These are phyloP conservation scores for Teratosphaeria destructans DNA, from an alignment of 2,329 filamentous ascomycete genomes.

Conservation along the genomic window DNA sequence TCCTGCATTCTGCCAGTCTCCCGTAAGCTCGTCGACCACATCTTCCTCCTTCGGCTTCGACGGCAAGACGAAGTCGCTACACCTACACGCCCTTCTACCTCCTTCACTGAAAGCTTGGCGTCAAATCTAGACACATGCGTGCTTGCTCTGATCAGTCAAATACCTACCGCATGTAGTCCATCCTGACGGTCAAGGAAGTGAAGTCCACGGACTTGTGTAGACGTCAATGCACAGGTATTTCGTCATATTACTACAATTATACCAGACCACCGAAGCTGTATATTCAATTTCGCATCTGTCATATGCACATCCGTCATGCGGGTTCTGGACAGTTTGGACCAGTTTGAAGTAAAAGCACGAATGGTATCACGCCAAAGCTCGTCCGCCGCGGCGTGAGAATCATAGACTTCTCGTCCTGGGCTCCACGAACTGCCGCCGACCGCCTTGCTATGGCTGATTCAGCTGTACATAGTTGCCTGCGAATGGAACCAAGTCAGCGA, in stretches of 20 bases:
- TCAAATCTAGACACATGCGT: no score
- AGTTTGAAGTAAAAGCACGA: not conserved
- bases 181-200: no score
- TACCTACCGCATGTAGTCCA: no score
- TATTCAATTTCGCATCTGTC: not conserved
- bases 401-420: not conserved
- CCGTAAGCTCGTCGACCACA: not conserved
- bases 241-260: not conserved
- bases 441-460: slow-evolving; percentile 16
- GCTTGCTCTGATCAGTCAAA: no score
- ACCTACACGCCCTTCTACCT: not conserved
- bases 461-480: slow-evolving; percentile 40
- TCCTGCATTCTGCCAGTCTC: no score
- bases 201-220: not conserved
- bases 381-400: not conserved
- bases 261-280: not conserved
- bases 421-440: not conserved
- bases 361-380: not conserved
- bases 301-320: not conserved
- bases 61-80: not conserved
- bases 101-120: no score
- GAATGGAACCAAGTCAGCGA: slow-evolving; percentile 1
- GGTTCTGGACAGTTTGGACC: no score
- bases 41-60: not conserved
- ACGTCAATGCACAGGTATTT: not conserved